A percentile compares a stretch with the other conserved stretches of the same genome.
Conservation (phyloP, 2,329 filamentous ascomycete genomes). For the Hortaea sp. region DNA sequence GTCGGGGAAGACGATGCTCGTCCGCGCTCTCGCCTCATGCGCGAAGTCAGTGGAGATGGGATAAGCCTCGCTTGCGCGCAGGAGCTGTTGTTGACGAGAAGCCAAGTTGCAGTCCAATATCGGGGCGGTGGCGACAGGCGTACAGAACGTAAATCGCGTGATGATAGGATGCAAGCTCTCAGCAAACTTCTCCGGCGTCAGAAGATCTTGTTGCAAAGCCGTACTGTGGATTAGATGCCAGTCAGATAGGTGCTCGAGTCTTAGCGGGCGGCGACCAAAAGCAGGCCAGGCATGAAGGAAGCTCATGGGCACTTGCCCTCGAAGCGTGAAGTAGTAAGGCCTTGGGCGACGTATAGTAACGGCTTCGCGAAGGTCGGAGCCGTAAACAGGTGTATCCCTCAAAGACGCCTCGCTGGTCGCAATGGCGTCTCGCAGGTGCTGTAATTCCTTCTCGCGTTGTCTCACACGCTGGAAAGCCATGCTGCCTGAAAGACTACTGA, state of each 20-base stretch:
- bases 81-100: slow-evolving; percentile 12
- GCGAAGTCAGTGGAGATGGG: slow-evolving; percentile 62
- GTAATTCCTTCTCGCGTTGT: slow-evolving; percentile 13
- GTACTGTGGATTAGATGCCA: slow-evolving; percentile 13
- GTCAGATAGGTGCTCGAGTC: slow-evolving; percentile 19
- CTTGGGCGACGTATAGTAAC: slow-evolving; percentile 13
- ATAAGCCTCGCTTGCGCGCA: slow-evolving; percentile 16
- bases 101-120: slow-evolving; percentile 19
- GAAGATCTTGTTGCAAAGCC: slow-evolving; percentile 25
- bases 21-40: slow-evolving; percentile 83
- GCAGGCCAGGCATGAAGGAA: slow-evolving; percentile 11
- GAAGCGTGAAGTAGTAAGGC: slow-evolving; percentile 8
- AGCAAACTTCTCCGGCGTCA: slow-evolving; percentile 63
- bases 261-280: slow-evolving; percentile 12
- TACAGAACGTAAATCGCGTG: slow-evolving; percentile 84
- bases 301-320: background rate
- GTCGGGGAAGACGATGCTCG: slow-evolving; percentile 94
- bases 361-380: slow-evolving; percentile 20
- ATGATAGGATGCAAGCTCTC: slow-evolving; percentile 63
- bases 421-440: slow-evolving; percentile 20
- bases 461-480: slow-evolving; percentile 17
- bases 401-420: slow-evolving; percentile 13
- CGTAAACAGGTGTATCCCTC: slow-evolving; percentile 16
- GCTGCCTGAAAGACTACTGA: slow-evolving; percentile 15
- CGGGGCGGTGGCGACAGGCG: slow-evolving; percentile 71